Evolutionary conservation across 2,329 filamentous ascomycete genomes (phyloP).

Genomic region (Fusarium nanum): DNA sequence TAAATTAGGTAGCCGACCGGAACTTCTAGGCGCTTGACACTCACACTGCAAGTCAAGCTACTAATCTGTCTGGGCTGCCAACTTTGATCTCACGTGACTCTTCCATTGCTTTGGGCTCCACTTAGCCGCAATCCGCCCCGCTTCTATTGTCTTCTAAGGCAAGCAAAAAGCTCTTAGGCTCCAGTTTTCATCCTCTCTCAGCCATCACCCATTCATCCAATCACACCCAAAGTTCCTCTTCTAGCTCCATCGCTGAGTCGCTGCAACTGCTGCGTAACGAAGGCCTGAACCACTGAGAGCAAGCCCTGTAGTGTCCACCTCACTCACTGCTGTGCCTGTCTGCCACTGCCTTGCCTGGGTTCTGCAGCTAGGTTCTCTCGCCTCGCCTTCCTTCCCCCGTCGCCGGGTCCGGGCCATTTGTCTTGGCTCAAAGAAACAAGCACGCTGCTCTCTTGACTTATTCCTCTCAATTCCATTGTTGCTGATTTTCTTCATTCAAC

Average conservation of each 20-base stretch:
- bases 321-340: conserved; percentile 26
- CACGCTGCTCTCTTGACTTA: conserved; percentile 38
- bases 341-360: conserved; percentile 30
- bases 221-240: conserved; percentile 9
- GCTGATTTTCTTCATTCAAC: conserved; percentile 34
- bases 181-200: conserved; percentile 30
- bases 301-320: conserved; percentile 17
- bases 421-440: conserved; percentile 41
- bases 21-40: conserved; percentile 23
- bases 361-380: conserved; percentile 26
- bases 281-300: conserved; percentile 40
- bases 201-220: conserved; percentile 20
- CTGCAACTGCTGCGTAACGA: conserved; percentile 30
- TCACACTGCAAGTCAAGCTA: background rate
- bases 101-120: background rate
- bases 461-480: conserved; percentile 43
- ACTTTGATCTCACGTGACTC: conserved; percentile 50
- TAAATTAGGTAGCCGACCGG: conserved; percentile 51
- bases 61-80: background rate
- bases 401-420: conserved; percentile 33
- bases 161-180: conserved; percentile 10
- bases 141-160: conserved; percentile 22
- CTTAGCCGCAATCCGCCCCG: background rate
- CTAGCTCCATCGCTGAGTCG: conserved; percentile 31
- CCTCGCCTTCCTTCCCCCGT: conserved; percentile 37